These are phyloP conservation scores for Arctostaphylos glauca DNA, from an alignment of 148 eudicot species.

Conservation along the genomic window DNA sequence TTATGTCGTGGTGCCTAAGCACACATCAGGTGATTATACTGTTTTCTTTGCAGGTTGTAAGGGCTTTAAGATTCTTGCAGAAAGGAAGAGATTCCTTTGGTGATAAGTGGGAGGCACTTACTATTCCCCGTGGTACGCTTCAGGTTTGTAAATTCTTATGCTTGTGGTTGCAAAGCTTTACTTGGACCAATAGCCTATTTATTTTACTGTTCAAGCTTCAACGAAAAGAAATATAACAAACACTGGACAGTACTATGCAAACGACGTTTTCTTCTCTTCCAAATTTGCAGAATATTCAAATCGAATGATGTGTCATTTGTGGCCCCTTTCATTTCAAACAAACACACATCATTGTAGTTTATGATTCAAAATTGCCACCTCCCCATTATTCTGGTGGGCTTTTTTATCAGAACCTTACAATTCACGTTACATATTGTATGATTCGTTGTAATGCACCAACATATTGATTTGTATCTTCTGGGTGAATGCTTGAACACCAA, in stretches of 20 bases:
- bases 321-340: background rate
- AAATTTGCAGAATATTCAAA: background rate
- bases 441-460: too few species aligned
- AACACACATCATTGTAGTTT: background rate
- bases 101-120: constrained; percentile 70
- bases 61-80: constrained; percentile 78
- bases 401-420: background rate
- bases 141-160: constrained; percentile 64
- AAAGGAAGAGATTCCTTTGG: constrained; percentile 56
- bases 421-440: too few species aligned
- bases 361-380: background rate
- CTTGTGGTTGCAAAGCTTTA: background rate
- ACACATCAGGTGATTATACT: constrained; percentile 11
- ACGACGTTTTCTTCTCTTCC: too few species aligned
- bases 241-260: background rate
- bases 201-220: constrained; percentile 8
- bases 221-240: background rate
- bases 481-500: too few species aligned
- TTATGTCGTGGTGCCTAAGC: background rate
- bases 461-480: too few species aligned
- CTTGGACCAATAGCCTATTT: background rate
- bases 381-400: background rate
- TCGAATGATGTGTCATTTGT: background rate
- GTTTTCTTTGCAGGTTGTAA: constrained; percentile 65
- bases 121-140: constrained; percentile 95